A percentile compares a stretch with the other conserved stretches of the same genome.
Conservation (phyloP, 164 flowering plant species). For the Umbellularia californica region DNA sequence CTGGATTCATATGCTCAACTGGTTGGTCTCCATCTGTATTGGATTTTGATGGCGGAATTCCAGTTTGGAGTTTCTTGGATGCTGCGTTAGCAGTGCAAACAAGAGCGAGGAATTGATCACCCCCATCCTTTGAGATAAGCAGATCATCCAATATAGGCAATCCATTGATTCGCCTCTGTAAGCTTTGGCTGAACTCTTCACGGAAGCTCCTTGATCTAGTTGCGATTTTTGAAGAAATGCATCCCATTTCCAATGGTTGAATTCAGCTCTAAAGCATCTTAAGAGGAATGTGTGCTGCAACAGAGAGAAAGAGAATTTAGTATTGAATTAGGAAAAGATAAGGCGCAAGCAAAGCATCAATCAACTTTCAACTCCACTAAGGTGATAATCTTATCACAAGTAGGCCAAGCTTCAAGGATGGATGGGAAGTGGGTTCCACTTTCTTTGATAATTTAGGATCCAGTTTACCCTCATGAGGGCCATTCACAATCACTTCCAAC, state of each 20-base stretch:
- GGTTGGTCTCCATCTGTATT: not conserved
- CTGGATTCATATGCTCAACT: not conserved
- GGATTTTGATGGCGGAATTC: not conserved
- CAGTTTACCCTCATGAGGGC: not conserved
- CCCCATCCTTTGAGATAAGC: constrained; percentile 13
- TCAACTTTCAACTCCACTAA: not conserved
- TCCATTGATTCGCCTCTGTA: constrained; percentile 14
- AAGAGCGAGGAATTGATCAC: constrained; percentile 21
- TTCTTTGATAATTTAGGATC: not conserved
- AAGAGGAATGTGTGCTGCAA: not conserved
- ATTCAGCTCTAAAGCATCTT: not conserved
- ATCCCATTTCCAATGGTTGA: constrained; percentile 23
- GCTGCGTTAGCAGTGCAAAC: constrained; percentile 18
- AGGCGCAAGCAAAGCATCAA: not conserved
- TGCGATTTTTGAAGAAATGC: constrained; percentile 27
- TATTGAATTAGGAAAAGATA: not conserved
- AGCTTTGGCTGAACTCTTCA: constrained; percentile 18
- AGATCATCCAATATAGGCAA: constrained; percentile 15
- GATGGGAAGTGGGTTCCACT: not conserved
- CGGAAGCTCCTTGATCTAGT: constrained; percentile 21
- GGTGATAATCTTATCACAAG: not conserved
- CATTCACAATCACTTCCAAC: too few species aligned
- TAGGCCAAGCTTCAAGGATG: not conserved
- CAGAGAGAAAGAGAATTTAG: not conserved
- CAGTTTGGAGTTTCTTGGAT: constrained; percentile 12